Percentiles rank a stretch among this genome's conserved stretches.
Conservation (phyloP, 2,329 filamentous ascomycete species). For the Colletotrichum truncatum region DNA sequence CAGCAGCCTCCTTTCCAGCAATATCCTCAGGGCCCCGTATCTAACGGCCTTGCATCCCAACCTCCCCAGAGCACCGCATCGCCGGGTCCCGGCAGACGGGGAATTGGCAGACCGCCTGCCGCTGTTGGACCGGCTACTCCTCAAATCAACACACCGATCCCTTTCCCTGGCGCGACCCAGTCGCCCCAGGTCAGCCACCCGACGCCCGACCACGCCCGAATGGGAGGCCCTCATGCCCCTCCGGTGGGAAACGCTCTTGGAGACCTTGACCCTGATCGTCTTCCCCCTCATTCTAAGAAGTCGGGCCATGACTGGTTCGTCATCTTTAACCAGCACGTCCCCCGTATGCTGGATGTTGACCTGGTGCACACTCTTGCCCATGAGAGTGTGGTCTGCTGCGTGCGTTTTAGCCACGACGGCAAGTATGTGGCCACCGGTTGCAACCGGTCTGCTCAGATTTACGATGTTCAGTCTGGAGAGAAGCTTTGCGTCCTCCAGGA, state of each 20-base stretch:
- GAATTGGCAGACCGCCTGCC: constrained; percentile 72
- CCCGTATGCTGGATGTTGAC: constrained; percentile 90
- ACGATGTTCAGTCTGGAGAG: constrained; percentile 86
- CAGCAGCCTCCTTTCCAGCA: constrained; percentile 79
- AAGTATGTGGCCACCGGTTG: constrained; percentile 97
- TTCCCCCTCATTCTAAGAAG: constrained; percentile 89
- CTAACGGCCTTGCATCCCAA: constrained; percentile 81
- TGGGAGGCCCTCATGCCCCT: constrained; percentile 50
- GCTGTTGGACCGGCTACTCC: constrained; percentile 81
- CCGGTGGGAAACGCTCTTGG: constrained; percentile 74
- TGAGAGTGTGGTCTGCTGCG: constrained; percentile 97
- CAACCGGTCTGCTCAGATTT: constrained; percentile 99
- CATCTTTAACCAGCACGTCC: constrained; percentile 93
- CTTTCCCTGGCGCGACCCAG: constrained; percentile 83
- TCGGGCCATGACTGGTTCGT: constrained; percentile 94
- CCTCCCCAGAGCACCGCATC: constrained; percentile 87
- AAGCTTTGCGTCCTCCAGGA: constrained; percentile 93
- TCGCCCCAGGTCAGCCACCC: constrained; percentile 91
- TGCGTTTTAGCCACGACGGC: constrained; percentile 94
- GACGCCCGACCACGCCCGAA: constrained; percentile 72
- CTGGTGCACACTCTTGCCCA: constrained; percentile 92
- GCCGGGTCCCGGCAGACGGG: constrained; percentile 82
- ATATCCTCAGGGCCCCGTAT: constrained; percentile 65
- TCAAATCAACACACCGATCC: constrained; percentile 87
- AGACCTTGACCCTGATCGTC: constrained; percentile 86